Evolutionary conservation across 345 rosid species (phyloP).

Genomic region (Aquilaria sinensis): DNA sequence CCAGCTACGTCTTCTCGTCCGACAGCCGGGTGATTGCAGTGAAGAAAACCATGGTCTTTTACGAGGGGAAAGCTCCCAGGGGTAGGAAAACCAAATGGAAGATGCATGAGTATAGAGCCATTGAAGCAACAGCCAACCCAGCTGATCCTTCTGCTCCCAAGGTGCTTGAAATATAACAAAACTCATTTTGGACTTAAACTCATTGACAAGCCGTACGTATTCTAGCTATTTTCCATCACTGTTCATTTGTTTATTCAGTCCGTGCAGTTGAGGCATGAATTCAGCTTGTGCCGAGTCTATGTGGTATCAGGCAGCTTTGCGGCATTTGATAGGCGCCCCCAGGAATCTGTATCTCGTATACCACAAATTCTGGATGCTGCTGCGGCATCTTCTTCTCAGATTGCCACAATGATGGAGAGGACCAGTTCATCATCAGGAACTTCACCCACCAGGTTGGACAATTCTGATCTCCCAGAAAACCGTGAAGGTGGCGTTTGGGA

Average conservation of each 20-base stretch:
- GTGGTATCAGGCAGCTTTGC: slow-evolving; percentile 63
- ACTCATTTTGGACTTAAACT: background rate
- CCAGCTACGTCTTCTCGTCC: slow-evolving; percentile 67
- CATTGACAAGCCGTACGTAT: background rate
- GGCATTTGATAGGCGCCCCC: slow-evolving; percentile 93
- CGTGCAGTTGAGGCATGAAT: slow-evolving; percentile 70
- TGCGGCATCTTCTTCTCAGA: slow-evolving; percentile 22
- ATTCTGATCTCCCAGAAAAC: slow-evolving; percentile 25
- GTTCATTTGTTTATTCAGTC: slow-evolving; percentile 5
- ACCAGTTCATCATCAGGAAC: slow-evolving; percentile 47
- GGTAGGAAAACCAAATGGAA: slow-evolving; percentile 93
- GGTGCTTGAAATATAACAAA: slow-evolving; percentile 20
- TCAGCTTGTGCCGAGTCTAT: slow-evolving; percentile 82
- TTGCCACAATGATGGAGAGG: slow-evolving; percentile 14
- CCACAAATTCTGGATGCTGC: slow-evolving; percentile 20
- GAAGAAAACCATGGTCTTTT: slow-evolving; percentile 95
- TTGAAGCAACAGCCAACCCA: slow-evolving; percentile 33
- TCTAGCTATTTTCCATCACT: slow-evolving; percentile 17
- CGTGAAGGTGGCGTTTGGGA: slow-evolving; percentile 20
- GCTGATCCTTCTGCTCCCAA: slow-evolving; percentile 26
- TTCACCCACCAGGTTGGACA: slow-evolving; percentile 35
- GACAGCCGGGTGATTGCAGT: slow-evolving; percentile 64
- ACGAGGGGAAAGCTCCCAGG: slow-evolving; percentile 72
- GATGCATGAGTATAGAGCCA: slow-evolving; percentile 90
- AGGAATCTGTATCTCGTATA: slow-evolving; percentile 26